These are phyloP conservation scores for Rhizopogon roseolus DNA, from an alignment of 768 basidiomycete genomes.

Conservation along the genomic window DNA sequence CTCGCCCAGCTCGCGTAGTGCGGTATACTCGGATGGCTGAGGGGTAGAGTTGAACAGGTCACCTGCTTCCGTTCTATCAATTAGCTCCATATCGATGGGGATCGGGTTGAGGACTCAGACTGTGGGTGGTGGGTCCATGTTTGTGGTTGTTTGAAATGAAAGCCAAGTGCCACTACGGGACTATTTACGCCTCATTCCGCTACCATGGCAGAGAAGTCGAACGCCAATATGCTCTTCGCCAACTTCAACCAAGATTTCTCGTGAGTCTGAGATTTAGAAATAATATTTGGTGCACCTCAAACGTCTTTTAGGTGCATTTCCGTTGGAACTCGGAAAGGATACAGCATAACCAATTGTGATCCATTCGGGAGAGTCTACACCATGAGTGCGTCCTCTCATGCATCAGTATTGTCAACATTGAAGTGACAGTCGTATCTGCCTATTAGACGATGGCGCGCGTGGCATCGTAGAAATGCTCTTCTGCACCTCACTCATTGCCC, in stretches of 20 bases:
- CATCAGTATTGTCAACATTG: background rate
- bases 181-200: constrained; percentile 2
- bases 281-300: background rate
- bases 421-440: background rate
- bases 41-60: background rate
- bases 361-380: constrained; percentile 96
- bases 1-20: constrained; percentile 20
- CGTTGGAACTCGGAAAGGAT: constrained; percentile 92
- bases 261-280: constrained; percentile 34
- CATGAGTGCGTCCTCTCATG: constrained; percentile 60
- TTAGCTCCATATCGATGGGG: constrained; percentile 14
- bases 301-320: constrained; percentile 66
- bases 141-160: background rate
- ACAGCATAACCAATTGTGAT: constrained; percentile 96
- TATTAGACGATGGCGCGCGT: constrained; percentile 82
- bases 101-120: too few relatives aligned
- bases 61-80: constrained; percentile 19
- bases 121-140: background rate
- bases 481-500: constrained; percentile 94
- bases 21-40: background rate
- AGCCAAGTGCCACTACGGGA: background rate
- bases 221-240: constrained; percentile 68
- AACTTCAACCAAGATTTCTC: constrained; percentile 99
- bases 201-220: constrained; percentile 34
- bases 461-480: constrained; percentile 99